These are phyloP conservation scores for Xylariales sp. DNA, from an alignment of 2,329 filamentous ascomycete species.

Conservation along the genomic window DNA sequence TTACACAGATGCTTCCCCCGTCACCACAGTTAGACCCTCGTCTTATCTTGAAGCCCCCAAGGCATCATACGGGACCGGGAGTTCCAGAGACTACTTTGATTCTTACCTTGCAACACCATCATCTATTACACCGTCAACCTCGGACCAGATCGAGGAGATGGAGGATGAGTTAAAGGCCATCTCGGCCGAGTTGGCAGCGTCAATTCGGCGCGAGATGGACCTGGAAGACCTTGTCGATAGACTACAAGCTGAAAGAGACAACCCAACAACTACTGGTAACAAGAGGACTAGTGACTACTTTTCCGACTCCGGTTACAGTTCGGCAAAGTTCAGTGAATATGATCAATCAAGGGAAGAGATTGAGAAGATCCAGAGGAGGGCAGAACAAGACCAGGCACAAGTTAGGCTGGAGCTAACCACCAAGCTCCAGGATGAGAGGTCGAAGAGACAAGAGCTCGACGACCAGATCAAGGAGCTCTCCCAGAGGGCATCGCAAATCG, in stretches of 20 bases:
- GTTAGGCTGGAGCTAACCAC: constrained; percentile 79
- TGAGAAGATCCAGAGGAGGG: constrained; percentile 74
- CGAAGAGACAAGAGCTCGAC: constrained; percentile 71
- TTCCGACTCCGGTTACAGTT: constrained; percentile 90
- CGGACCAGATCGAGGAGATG: constrained; percentile 70
- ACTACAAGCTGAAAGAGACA: constrained; percentile 70
- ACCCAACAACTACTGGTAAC: constrained; percentile 47
- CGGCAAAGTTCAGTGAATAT: constrained; percentile 68
- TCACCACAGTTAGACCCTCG: constrained; percentile 32
- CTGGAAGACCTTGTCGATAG: constrained; percentile 90
- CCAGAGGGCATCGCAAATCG: constrained; percentile 65
- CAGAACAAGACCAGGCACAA: constrained; percentile 87
- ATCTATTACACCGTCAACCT: constrained; percentile 35
- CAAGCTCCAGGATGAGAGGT: constrained; percentile 83
- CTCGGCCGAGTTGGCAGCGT: constrained; percentile 84
- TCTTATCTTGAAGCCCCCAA: constrained; percentile 33
- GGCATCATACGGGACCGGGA: constrained; percentile 33
- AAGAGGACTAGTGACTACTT: constrained; percentile 95
- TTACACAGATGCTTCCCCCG: constrained; percentile 37
- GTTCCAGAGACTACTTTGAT: constrained; percentile 46
- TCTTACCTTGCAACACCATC: constrained; percentile 47
- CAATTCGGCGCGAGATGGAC: constrained; percentile 93
- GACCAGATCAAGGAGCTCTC: constrained; percentile 79
- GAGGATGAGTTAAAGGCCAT: constrained; percentile 93
- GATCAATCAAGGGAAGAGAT: constrained; percentile 66